phyloP scores from a whole-genome alignment of 352 stramenopile species.

The Phytophthora fragariaefolia region DNA sequence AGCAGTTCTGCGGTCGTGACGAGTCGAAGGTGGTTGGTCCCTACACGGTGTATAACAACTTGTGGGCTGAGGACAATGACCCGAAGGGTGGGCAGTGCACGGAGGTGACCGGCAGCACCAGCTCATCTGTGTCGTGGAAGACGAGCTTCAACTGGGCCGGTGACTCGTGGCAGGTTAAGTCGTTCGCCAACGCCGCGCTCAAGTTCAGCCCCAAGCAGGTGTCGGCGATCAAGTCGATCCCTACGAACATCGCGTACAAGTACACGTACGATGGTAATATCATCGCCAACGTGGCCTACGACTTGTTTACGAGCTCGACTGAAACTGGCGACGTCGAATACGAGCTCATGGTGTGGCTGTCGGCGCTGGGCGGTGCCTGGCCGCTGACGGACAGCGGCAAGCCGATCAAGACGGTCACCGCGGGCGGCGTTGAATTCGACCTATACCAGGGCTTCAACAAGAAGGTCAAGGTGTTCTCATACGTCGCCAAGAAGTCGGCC shows the following conservation, averaged over 20 bases:
- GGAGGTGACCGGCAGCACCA: slow-evolving; percentile 34
- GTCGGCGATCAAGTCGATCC: slow-evolving; percentile 41
- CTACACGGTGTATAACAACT: slow-evolving; percentile 62
- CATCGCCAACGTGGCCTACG: slow-evolving; percentile 50
- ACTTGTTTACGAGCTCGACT: slow-evolving; percentile 43
- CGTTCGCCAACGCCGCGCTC: slow-evolving; percentile 52
- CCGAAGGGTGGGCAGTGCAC: slow-evolving; percentile 49
- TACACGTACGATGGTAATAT: slow-evolving; percentile 46
- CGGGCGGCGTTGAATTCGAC: slow-evolving; percentile 35
- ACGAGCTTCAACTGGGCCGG: slow-evolving; percentile 49
- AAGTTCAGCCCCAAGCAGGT: slow-evolving; percentile 42
- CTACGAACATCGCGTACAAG: slow-evolving; percentile 43
- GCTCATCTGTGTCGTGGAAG: slow-evolving; percentile 42
- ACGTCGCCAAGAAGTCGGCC: slow-evolving; percentile 33
- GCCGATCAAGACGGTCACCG: slow-evolving; percentile 30
- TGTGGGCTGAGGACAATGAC: slow-evolving; percentile 42
- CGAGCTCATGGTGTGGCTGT: slow-evolving; percentile 54
- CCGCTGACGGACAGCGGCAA: slow-evolving; percentile 37
- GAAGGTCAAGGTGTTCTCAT: slow-evolving; percentile 46
- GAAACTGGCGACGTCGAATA: slow-evolving; percentile 36
- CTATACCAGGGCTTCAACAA: slow-evolving; percentile 46
- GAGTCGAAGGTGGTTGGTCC: slow-evolving; percentile 34
- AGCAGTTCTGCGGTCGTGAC: slow-evolving; percentile 42
- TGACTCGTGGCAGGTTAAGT: slow-evolving; percentile 46
- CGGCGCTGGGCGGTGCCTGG: slow-evolving; percentile 36